Percentiles rank a stretch among this genome's conserved stretches.
Evolutionary conservation across 1,284 basidiomycete species (phyloP).

Genomic region (Gymnopus androsaceus): DNA sequence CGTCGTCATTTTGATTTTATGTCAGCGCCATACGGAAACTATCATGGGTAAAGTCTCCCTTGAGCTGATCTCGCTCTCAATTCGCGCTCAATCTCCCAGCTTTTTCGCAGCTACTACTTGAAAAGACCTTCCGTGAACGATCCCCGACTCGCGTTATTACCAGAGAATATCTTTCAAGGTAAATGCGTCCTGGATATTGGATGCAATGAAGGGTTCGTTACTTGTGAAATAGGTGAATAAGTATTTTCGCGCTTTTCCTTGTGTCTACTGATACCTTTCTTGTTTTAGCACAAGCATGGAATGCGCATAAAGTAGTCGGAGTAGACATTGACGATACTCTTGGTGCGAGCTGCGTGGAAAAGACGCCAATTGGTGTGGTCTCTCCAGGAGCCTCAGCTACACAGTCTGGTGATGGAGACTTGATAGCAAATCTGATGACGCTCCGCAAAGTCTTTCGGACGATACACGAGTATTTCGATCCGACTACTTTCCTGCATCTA

Average conservation of each 20-base stretch:
- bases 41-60: conserved; percentile 60
- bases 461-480: conserved; percentile 11
- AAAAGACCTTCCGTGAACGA: conserved; percentile 65
- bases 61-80: conserved; percentile 7
- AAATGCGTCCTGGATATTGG: conserved; percentile 77
- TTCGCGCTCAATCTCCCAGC: background rate
- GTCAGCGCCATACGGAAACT: conserved; percentile 58
- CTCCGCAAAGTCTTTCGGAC: background rate
- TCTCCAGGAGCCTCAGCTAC: conserved; percentile 45
- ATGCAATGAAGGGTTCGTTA: conserved; percentile 82
- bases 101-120: conserved; percentile 61
- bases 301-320: conserved; percentile 65
- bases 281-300: conserved; percentile 58
- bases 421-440: background rate
- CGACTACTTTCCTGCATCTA: conserved; percentile 72
- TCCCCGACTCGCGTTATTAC: conserved; percentile 60
- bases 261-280: background rate
- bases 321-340: conserved; percentile 81
- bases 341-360: conserved; percentile 70
- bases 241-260: no score
- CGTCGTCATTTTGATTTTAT: background rate
- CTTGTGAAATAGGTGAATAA: conserved; percentile 79
- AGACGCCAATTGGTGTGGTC: conserved; percentile 70
- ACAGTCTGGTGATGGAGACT: background rate
- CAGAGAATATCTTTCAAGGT: conserved; percentile 50